Evolutionary conservation across 768 basidiomycete species (phyloP), one percentile per base, ranked within the genome.

Genomic region (Boletus rubropictus): DNA sequence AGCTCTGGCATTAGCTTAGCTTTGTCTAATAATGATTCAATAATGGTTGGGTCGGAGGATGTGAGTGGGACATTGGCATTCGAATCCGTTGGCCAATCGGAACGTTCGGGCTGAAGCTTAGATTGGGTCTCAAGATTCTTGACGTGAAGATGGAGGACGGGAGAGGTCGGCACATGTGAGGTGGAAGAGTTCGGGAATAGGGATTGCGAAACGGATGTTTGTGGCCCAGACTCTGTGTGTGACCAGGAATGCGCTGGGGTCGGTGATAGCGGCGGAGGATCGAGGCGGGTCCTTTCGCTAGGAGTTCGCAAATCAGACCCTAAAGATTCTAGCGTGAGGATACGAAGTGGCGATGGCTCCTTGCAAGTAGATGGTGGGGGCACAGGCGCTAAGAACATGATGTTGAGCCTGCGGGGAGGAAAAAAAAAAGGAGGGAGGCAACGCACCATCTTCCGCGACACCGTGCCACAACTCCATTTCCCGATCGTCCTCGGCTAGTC

Each of bases 381-480:
- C 6, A 39, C 12, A 20, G n/a, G 24, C 10, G 44, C 53, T 61
- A 7, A n/a, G 21, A 36, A 25, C 39, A 25, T 34, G 17, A 15
- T 0, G 25, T 20, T 55, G 42, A 63, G 55, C 51, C 27, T 20
- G 18, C 11, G 39, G 15, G 32, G 31, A 18, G 50, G 32, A 31
- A 18, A 52, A 15, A 22, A 42, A 31, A 9, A 7, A 32, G 7
- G n/a, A 24, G 18, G 29, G 25, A 29, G 14, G 20, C 9, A 14
- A 22, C 50, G 34, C 31, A 64, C 58, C 47, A 29, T 43, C 32
- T 46, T 47, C 40, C 17, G n/a, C 6, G 18, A 42, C 18, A 40
- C 37, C 35, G 14, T 45, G 59, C 31, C 4, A 37, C 15, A 20
- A 17, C 15, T 17, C 44, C 3, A 8, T 36, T 25, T 22, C 18